A percentile compares a stretch with the other conserved stretches of the same genome.
phyloP scores from a whole-genome alignment of 768 basidiomycete species.

The Punctularia strigosozonata region DNA sequence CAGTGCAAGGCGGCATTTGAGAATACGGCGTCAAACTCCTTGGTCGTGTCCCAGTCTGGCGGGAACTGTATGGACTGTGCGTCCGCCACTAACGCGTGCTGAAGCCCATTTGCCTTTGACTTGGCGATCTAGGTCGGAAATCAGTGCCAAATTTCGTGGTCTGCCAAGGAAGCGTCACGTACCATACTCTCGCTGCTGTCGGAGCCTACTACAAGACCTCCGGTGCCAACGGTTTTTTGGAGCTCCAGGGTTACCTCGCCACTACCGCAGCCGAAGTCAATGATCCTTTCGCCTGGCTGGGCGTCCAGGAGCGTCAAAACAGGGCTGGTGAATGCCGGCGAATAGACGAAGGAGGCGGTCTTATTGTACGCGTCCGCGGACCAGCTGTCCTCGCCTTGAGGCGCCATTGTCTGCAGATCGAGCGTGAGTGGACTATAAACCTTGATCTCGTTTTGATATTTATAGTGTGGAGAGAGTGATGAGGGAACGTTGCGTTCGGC shows the following conservation, averaged over 20 bases:
- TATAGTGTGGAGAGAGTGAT: no score
- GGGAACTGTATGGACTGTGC: slow-evolving; percentile 30
- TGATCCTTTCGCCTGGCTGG: slow-evolving; percentile 52
- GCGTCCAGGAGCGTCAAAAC: slow-evolving; percentile 53
- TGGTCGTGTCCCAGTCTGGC: slow-evolving; percentile 20
- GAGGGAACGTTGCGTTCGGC: no score
- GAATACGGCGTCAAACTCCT: slow-evolving; percentile 63
- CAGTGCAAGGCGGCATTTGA: slow-evolving; percentile 76
- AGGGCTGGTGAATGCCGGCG: slow-evolving; percentile 36
- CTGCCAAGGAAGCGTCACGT: slow-evolving; percentile 9
- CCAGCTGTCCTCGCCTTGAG: slow-evolving; percentile 22
- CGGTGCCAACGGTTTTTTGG: slow-evolving; percentile 32
- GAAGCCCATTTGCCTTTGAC: slow-evolving; percentile 34
- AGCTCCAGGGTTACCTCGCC: slow-evolving; percentile 63
- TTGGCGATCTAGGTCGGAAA: slow-evolving; percentile 33
- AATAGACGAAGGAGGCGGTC: slow-evolving; percentile 62
- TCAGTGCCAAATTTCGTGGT: not conserved
- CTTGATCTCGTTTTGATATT: no score
- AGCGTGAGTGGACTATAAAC: no score
- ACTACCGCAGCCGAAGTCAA: slow-evolving; percentile 77
- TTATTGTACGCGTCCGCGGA: slow-evolving; percentile 49
- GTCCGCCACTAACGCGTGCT: slow-evolving; percentile 39
- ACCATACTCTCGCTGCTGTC: slow-evolving; percentile 72
- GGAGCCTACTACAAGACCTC: slow-evolving; percentile 44
- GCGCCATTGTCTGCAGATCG: not conserved